Evolutionary conservation across 768 basidiomycete species (phyloP).

Genomic region (Lentinus brumalis): DNA sequence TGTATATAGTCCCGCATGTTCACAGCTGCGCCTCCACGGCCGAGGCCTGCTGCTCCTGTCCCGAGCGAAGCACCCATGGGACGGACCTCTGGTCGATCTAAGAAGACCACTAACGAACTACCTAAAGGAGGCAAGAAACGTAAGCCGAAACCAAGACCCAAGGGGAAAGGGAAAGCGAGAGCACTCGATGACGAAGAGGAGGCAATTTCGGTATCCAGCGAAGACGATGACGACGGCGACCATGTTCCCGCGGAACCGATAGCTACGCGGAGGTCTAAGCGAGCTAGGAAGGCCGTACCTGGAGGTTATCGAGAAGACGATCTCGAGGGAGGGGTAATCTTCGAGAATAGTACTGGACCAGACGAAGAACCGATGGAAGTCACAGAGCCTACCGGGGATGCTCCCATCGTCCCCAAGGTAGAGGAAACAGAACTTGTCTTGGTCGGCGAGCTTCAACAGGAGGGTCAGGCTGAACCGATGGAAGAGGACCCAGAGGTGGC

Average conservation of each 20-base stretch:
- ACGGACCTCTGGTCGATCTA: not conserved
- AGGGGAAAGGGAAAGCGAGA: conserved; percentile 22
- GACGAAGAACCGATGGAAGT: conserved; percentile 1
- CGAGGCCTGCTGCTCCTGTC: conserved; percentile 3
- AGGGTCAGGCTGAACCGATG: not conserved
- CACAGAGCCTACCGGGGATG: not conserved
- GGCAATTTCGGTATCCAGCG: conserved; percentile 17
- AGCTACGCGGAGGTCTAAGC: conserved; percentile 34
- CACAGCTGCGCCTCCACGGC: conserved; percentile 33
- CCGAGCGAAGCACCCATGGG: conserved; percentile 21
- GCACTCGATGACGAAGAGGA: conserved; percentile 21
- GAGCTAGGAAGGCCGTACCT: conserved; percentile 30
- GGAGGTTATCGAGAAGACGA: conserved; percentile 31
- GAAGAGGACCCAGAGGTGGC: not conserved
- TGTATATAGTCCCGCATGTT: conserved; percentile 44
- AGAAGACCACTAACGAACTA: not conserved
- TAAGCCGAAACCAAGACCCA: conserved; percentile 33
- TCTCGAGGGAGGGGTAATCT: conserved; percentile 17
- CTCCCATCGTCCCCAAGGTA: conserved; percentile 7
- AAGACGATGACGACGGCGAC: conserved; percentile 1
- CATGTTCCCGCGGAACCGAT: not conserved
- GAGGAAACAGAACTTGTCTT: conserved; percentile 25
- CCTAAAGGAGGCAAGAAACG: conserved; percentile 32
- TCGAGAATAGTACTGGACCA: not conserved
- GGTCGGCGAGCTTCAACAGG: not conserved